These are phyloP conservation scores for Mrakiaceae sp. DNA, from an alignment of 1,284 basidiomycete species.

Conservation along the genomic window DNA sequence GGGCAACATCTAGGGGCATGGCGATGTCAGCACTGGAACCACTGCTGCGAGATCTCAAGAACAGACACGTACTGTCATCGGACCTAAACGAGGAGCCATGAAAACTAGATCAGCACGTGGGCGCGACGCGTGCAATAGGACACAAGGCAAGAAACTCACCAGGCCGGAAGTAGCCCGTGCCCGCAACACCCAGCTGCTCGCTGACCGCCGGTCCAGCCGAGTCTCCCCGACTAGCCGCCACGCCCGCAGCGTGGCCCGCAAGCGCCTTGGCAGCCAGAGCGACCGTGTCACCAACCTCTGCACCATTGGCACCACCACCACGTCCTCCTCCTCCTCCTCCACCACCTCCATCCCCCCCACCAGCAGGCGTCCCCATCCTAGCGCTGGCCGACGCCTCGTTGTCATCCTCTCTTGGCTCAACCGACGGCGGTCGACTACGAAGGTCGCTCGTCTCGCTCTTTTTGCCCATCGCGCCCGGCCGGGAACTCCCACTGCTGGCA, in stretches of 20 bases:
- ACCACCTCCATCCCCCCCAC: conserved; percentile 14
- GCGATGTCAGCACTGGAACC: neutral
- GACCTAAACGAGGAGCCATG: conserved; percentile 40
- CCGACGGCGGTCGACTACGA: conserved; percentile 17
- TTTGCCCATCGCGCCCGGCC: too few species aligned
- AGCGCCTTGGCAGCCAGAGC: neutral
- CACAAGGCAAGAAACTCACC: conserved; percentile 41
- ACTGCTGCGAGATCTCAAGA: neutral
- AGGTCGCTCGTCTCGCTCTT: neutral
- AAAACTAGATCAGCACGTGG: neutral
- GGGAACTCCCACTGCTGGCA: too few species aligned
- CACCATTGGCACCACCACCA: neutral
- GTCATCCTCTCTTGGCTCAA: conserved; percentile 8
- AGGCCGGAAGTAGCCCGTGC: conserved; percentile 87
- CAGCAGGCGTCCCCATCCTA: neutral
- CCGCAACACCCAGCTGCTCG: conserved; percentile 61
- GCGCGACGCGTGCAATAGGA: too few species aligned
- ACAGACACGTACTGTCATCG: conserved; percentile 47
- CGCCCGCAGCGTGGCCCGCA: neutral
- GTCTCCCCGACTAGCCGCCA: neutral
- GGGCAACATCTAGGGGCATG: conserved; percentile 46
- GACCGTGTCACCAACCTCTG: neutral
- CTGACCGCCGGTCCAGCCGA: neutral
- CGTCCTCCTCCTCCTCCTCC: conserved; percentile 17
- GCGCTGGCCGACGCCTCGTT: conserved; percentile 27